Base-by-base conservation (phyloP, 305 asterid species). In the Fraxinus nigra region DNA sequence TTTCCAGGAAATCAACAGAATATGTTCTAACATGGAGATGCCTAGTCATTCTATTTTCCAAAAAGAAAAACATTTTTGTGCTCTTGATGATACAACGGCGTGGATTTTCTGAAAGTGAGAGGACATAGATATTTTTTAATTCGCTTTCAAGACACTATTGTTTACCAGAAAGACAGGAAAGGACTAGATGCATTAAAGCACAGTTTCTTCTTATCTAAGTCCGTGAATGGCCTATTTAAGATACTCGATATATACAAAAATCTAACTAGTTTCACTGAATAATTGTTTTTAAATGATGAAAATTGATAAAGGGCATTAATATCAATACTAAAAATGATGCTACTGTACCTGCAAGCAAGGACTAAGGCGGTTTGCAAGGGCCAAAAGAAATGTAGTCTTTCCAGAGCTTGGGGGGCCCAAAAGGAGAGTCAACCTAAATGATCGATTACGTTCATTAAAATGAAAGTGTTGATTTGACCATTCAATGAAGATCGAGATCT, bases 351-450 rank as follows among this genome's bases (percentile, higher is more conserved):
- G 84, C 86, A 91, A 84, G 85, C 80, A 88, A 72, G 88, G 87
- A 78, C 91, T 89, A 70, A 92, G 93, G 1, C 93, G 91, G 24
- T 93, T 94, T 24, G 97, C 96, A 72, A 93, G 93, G 76, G 97
- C 97, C 88, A 92, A 85, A 81, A 92, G 93, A 90, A 93, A 87
- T 24, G 97, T 92, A 20, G 96, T 92, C 90, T 93, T 92, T 83
- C 97, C 96, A n/a, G 97, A 93, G 87, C 96, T 91, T 10, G 96
- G 97, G 80, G 96, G 97, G 13, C 97, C 97, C 80, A 93, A 82
- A 88, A 93, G 94, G 78, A 93, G 91, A 72, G 97, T 93, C 87
- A 92, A 77, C 87, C 97, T 92, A 82, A 43, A 85, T 6, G 76
- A 82, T 32, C 81, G 54, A 83, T 48, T 61, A 54, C 3, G 34